These are phyloP conservation scores for Boletus sp. DNA, from an alignment of 768 basidiomycete species.

Conservation along the genomic window DNA sequence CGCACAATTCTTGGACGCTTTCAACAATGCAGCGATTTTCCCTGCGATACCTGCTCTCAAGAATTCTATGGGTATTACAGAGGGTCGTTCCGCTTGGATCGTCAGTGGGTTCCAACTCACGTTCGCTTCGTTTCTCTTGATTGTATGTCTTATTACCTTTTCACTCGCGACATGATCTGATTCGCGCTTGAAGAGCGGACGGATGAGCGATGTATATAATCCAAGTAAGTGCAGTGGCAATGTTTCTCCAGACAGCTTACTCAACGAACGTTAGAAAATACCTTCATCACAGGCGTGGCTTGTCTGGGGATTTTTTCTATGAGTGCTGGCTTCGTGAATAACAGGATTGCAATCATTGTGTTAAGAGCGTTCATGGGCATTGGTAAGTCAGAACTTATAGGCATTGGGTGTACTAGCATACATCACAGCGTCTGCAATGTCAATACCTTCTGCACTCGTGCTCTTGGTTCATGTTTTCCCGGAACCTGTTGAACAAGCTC, in stretches of 20 bases:
- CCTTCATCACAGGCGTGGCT: conserved; percentile 41
- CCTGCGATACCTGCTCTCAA: conserved; percentile 38
- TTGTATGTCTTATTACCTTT: conserved; percentile 11
- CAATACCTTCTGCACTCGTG: conserved; percentile 48
- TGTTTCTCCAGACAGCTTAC: conserved; percentile 22
- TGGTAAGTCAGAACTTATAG: conserved; percentile 24
- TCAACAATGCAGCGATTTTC: conserved; percentile 42
- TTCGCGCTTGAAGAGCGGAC: conserved; percentile 18
- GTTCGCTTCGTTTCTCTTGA: conserved; percentile 39
- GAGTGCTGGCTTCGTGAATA: conserved; percentile 43
- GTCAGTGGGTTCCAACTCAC: conserved; percentile 44
- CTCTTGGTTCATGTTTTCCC: conserved; percentile 51
- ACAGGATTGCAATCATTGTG: conserved; percentile 47
- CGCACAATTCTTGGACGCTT: conserved; percentile 42
- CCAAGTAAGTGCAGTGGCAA: conserved; percentile 27
- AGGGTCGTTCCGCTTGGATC: conserved; percentile 32
- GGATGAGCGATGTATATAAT: conserved; percentile 25
- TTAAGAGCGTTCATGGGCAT: conserved; percentile 51
- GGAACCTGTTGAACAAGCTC: conserved; percentile 43
- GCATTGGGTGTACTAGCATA: neutral
- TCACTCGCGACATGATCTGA: conserved; percentile 7
- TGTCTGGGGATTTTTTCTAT: conserved; percentile 43
- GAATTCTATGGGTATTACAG: conserved; percentile 5
- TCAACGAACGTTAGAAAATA: conserved; percentile 37
- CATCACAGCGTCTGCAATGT: conserved; percentile 43